These are phyloP conservation scores for Chenopodium quinoa DNA, from an alignment of 148 eudicot species.

Conservation along the genomic window DNA sequence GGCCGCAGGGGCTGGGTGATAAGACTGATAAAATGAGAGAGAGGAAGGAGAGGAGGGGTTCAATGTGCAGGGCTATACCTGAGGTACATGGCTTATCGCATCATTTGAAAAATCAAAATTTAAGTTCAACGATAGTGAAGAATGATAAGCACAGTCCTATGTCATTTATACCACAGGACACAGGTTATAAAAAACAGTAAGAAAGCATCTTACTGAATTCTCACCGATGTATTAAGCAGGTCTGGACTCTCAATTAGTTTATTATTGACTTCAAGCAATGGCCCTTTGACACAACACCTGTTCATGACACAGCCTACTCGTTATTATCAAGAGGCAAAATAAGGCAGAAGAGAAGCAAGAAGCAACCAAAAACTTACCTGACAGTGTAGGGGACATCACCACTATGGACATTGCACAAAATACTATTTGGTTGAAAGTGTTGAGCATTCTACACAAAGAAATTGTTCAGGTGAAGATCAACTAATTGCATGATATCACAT, in stretches of 20 bases:
- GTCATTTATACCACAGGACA: not conserved
- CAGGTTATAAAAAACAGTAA: not conserved
- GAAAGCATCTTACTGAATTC: conserved; percentile 9
- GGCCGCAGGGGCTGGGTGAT: too few relatives aligned
- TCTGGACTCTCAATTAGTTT: conserved; percentile 66
- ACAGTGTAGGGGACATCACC: conserved; percentile 56
- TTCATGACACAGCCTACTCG: conserved; percentile 4
- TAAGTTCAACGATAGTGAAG: too few relatives aligned
- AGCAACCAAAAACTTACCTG: conserved; percentile 39
- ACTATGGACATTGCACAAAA: conserved; percentile 75
- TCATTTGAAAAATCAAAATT: too few relatives aligned
- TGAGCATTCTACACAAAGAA: conserved; percentile 71
- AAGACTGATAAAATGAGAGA: too few relatives aligned
- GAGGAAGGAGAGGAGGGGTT: not conserved
- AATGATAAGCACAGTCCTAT: too few relatives aligned
- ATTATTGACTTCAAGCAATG: conserved; percentile 85
- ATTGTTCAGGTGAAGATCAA: not conserved
- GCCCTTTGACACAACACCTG: conserved; percentile 96
- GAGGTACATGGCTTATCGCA: not conserved
- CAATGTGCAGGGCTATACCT: not conserved
- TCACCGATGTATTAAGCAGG: conserved; percentile 65
- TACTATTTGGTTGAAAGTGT: conserved; percentile 73
- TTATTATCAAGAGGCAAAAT: not conserved
- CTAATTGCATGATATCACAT: not conserved
- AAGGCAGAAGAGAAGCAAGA: not conserved